These are phyloP conservation scores for Thalassiosira sp. DNA, from an alignment of 352 stramenopile genomes.

Conservation along the genomic window DNA sequence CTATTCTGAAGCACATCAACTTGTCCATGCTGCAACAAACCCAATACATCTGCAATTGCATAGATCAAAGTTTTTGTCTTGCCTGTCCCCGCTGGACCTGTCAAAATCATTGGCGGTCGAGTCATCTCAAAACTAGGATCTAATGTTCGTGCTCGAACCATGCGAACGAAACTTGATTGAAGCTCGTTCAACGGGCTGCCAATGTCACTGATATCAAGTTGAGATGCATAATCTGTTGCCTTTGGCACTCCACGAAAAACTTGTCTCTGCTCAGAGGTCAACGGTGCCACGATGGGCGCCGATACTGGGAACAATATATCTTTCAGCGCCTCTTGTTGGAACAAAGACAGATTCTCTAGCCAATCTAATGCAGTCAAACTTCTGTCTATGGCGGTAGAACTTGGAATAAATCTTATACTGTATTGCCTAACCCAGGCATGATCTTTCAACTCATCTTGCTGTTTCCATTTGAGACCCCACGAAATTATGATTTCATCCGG, in stretches of 20 bases:
- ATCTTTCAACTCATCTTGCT: slow-evolving; percentile 11
- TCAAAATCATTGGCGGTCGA: slow-evolving; percentile 67
- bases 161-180: slow-evolving; percentile 61
- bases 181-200: slow-evolving; percentile 42
- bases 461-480: slow-evolving; percentile 33
- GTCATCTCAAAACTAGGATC: slow-evolving; percentile 49
- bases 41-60: slow-evolving; percentile 51
- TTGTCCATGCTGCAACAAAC: slow-evolving; percentile 9
- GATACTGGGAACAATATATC: slow-evolving; percentile 56
- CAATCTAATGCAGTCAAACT: slow-evolving; percentile 65
- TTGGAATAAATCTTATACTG: slow-evolving; percentile 62
- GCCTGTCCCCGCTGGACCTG: slow-evolving; percentile 66
- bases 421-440: slow-evolving; percentile 12
- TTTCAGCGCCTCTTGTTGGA: slow-evolving; percentile 19
- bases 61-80: slow-evolving; percentile 69
- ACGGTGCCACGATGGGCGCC: slow-evolving; percentile 32
- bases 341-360: slow-evolving; percentile 31
- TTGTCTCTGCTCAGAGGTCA: slow-evolving; percentile 14
- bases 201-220: slow-evolving; percentile 16
- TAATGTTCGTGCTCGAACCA: slow-evolving; percentile 57
- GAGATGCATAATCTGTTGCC: slow-evolving; percentile 1
- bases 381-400: slow-evolving; percentile 20
- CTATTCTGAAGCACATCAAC: slow-evolving; percentile 41
- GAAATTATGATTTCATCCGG: slow-evolving; percentile 51
- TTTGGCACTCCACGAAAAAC: not conserved